Evolutionary conservation across 345 rosid genomes (phyloP), one percentile per base, ranked within the genome.

Genomic region (Abelmoschus esculentus): DNA sequence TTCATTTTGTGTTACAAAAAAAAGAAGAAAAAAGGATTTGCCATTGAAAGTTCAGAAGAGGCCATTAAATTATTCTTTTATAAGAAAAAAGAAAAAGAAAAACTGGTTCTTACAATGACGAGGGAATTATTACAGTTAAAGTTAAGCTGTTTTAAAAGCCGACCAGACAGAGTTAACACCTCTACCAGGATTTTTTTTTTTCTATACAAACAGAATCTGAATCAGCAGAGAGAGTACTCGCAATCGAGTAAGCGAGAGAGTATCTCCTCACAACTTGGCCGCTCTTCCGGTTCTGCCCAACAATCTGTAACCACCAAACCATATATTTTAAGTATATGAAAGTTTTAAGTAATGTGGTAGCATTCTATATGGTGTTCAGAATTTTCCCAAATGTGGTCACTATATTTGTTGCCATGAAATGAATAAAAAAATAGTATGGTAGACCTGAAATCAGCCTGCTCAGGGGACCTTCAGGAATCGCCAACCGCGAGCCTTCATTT

Each of bases 391-490:
- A 9, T 6, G 9, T 1, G 11, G 11, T 40, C 8, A 40, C 44
- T 40, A 40, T 6, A 61, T 10, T 17, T 17, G 28, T 17, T 38
- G 5, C 40, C 6, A 11, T 3, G 9, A 17, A 36, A 38, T 38
- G 49, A 15, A 60, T 0, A 5, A 17, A 17, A 32, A n/a, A 0
- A 7, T 36, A 36, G 28, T 8, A 36, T 17, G 47, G 29, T 36
- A 54, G 54, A 95, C 99, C 99, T 85, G 96, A 77, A 72, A 95
- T 95, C 52, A 91, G 85, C 78, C 85, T 84, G 74, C 96, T 89
- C 8, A 95, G 67, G 17, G 99, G 96, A 44, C 96, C 96, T 71
- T 83, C 90, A 1, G 96, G 96, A 70, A 95, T 86, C 76, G 90
- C 96, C 77, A 95, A 81, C 67, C 99, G 86, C 49, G 97, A 85